phyloP scores from a whole-genome alignment of 371 early-diverging fungal genomes.

The Mucor plumbeus region DNA sequence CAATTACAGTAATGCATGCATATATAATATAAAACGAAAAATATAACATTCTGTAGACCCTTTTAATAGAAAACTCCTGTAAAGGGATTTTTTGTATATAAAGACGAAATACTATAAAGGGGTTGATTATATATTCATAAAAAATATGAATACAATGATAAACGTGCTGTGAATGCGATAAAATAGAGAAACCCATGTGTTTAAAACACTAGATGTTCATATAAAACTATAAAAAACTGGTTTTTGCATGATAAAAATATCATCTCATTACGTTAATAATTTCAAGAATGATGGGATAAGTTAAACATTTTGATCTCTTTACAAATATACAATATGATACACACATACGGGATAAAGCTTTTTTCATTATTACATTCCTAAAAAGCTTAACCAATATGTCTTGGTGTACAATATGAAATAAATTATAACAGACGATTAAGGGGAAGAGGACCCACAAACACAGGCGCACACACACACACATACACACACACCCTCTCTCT shows the following conservation, averaged over 20 bases:
- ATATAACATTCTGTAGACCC: slow-evolving; percentile 4
- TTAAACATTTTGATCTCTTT: slow-evolving; percentile 11
- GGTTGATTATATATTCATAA: not conserved
- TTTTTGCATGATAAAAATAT: not conserved
- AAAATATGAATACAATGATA: no score
- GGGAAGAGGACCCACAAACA: slow-evolving; percentile 10
- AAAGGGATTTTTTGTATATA: not conserved
- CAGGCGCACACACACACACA: slow-evolving; percentile 1
- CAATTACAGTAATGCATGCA: not conserved
- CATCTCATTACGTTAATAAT: slow-evolving; percentile 15
- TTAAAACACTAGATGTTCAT: no score
- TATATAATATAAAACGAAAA: not conserved
- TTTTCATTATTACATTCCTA: slow-evolving; percentile 21
- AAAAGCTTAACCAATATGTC: slow-evolving; percentile 1
- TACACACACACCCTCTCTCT: slow-evolving; percentile 8
- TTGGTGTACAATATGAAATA: not conserved
- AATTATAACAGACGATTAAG: slow-evolving; percentile 5
- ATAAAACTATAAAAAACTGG: not conserved
- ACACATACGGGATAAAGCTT: slow-evolving; percentile 9
- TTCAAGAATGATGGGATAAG: slow-evolving; percentile 28
- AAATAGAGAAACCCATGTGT: no score
- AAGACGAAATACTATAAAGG: not conserved
- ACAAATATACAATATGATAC: not conserved
- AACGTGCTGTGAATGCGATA: no score
- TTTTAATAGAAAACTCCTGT: slow-evolving; percentile 7